Evolutionary conservation across 1,284 basidiomycete species (phyloP).

Genomic region (Ganoderma resinaceum): DNA sequence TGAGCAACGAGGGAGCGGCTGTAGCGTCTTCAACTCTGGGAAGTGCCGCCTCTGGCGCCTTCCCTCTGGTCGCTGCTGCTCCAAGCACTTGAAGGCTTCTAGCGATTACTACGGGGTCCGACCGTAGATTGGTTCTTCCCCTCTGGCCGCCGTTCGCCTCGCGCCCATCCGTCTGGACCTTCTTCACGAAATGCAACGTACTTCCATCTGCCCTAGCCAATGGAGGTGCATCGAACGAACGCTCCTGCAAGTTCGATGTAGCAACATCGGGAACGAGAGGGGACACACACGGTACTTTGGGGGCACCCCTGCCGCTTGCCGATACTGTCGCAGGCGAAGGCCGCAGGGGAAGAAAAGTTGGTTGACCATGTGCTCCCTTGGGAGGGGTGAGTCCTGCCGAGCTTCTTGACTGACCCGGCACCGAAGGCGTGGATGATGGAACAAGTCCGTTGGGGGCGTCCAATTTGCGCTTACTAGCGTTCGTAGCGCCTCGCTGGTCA

Average conservation of each 20-base stretch:
- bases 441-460: conserved; percentile 23
- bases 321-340: conserved; percentile 15
- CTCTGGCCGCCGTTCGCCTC: background rate
- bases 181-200: conserved; percentile 42
- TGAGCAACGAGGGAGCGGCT: conserved; percentile 49
- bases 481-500: conserved; percentile 32
- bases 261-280: conserved; percentile 4
- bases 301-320: conserved; percentile 10
- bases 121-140: background rate
- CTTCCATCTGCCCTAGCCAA: conserved; percentile 23
- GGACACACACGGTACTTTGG: conserved; percentile 14
- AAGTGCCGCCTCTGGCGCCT: background rate
- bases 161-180: conserved; percentile 36
- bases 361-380: conserved; percentile 5
- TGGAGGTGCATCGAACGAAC: conserved; percentile 3
- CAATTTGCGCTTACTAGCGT: conserved; percentile 38
- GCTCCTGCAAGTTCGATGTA: background rate
- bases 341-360: conserved; percentile 24
- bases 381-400: background rate
- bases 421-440: conserved; percentile 14
- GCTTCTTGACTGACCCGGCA: conserved; percentile 9
- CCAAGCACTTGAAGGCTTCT: background rate
- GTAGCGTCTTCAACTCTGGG: conserved; percentile 33
- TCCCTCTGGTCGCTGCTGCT: background rate
- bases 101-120: background rate